Percentiles rank a stretch among this genome's conserved stretches.
Evolutionary conservation across 768 basidiomycete genomes (phyloP).

Genomic region (Mycena vitilis): DNA sequence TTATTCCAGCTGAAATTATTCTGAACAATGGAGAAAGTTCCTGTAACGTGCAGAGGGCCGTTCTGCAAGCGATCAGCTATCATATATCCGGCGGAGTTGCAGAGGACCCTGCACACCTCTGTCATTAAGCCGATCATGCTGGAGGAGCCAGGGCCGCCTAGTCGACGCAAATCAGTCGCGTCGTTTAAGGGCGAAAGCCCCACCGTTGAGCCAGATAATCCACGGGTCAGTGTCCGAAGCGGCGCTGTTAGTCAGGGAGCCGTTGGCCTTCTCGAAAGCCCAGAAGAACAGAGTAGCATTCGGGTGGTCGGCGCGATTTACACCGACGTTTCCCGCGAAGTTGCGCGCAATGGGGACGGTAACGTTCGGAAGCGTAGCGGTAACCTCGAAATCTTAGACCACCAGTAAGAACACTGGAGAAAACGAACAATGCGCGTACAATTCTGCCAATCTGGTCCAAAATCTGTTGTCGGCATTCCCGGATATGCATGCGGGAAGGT

Average conservation of each 20-base stretch:
- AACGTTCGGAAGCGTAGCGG: slow-evolving; percentile 64
- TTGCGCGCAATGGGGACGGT: slow-evolving; percentile 61
- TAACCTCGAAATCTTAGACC: slow-evolving; percentile 69
- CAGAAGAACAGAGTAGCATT: slow-evolving; percentile 76
- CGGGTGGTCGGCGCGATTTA: slow-evolving; percentile 66
- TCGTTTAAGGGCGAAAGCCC: slow-evolving; percentile 39
- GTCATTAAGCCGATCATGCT: slow-evolving; percentile 72
- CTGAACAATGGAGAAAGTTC: slow-evolving; percentile 57
- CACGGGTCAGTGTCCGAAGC: slow-evolving; percentile 59
- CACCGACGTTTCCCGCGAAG: slow-evolving; percentile 73
- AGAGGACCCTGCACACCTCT: slow-evolving; percentile 55
- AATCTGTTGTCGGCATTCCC: slow-evolving; percentile 57
- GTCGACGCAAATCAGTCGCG: neutral
- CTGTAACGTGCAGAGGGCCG: slow-evolving; percentile 70
- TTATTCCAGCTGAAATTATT: slow-evolving; percentile 71
- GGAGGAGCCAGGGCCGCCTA: slow-evolving; percentile 71
- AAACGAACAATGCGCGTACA: slow-evolving; percentile 50
- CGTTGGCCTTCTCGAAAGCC: slow-evolving; percentile 67
- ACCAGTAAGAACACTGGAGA: slow-evolving; percentile 1
- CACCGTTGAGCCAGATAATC: slow-evolving; percentile 81
- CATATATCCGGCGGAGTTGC: neutral
- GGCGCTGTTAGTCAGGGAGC: slow-evolving; percentile 60
- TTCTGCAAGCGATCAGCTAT: slow-evolving; percentile 54
- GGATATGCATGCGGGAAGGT: slow-evolving; percentile 62
- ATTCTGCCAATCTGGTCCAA: slow-evolving; percentile 68